These are phyloP conservation scores for Cercospora citrullina DNA, from an alignment of 2,329 filamentous ascomycete genomes.

Conservation along the genomic window DNA sequence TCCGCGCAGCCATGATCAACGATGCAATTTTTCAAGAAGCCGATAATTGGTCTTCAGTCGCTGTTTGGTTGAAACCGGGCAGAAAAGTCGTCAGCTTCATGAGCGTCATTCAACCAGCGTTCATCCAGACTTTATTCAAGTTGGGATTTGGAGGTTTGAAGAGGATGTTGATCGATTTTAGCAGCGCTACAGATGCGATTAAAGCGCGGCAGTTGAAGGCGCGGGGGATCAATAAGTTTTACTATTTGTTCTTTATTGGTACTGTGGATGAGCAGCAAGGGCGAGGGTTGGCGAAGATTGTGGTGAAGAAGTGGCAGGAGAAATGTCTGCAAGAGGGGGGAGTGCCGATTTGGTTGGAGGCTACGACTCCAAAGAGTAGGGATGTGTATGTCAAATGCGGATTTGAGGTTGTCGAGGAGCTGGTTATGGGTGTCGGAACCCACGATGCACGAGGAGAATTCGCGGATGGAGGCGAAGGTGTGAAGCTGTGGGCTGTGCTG, in stretches of 20 bases:
- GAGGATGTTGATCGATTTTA: slow-evolving; percentile 33
- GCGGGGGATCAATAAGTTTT: slow-evolving; percentile 21
- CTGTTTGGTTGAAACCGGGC: slow-evolving; percentile 31
- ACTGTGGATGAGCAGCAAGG: slow-evolving; percentile 26
- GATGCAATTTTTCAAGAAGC: slow-evolving; percentile 28
- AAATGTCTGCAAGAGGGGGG: slow-evolving; percentile 13
- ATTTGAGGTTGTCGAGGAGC: slow-evolving; percentile 25
- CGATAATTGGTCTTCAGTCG: slow-evolving; percentile 25
- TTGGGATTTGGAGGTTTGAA: slow-evolving; percentile 28
- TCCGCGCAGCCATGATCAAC: slow-evolving; percentile 30
- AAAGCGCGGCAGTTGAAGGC: slow-evolving; percentile 24
- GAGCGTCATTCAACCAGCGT: slow-evolving; percentile 27
- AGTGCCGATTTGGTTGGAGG: slow-evolving; percentile 33
- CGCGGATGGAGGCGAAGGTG: slow-evolving; percentile 29
- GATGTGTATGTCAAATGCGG: slow-evolving; percentile 29
- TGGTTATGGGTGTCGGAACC: slow-evolving; percentile 28
- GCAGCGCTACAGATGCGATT: slow-evolving; percentile 16
- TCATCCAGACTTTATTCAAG: slow-evolving; percentile 23
- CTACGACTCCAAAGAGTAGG: slow-evolving; percentile 29
- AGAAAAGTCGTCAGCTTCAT: slow-evolving; percentile 30
- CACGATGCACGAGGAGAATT: slow-evolving; percentile 22
- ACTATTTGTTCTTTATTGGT: slow-evolving; percentile 34
- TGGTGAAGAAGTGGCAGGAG: slow-evolving; percentile 25
- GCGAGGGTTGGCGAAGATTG: slow-evolving; percentile 25
- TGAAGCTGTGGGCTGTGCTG: slow-evolving; percentile 31